Percentiles rank a stretch among this genome's conserved stretches.
Evolutionary conservation across 495 filamentous ascomycete genomes (phyloP).

Genomic region (Xylaria venustula): DNA sequence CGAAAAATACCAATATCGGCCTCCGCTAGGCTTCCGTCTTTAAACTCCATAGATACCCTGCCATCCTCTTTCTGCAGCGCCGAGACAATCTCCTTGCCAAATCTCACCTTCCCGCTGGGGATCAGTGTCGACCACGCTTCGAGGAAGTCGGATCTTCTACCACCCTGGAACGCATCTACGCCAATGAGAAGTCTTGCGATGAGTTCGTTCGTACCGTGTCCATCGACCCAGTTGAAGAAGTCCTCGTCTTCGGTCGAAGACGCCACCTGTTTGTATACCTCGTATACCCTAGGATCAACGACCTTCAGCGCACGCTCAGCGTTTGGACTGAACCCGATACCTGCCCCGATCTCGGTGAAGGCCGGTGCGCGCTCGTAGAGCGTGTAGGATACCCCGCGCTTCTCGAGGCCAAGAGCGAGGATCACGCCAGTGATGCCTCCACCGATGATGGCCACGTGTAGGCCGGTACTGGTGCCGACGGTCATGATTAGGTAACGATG

Average conservation of each 20-base stretch:
- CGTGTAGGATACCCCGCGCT: conserved; percentile 46
- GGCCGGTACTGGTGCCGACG: not conserved
- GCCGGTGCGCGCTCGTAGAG: conserved; percentile 56
- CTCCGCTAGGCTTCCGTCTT: conserved; percentile 30
- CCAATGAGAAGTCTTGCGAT: conserved; percentile 37
- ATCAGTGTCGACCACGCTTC: conserved; percentile 41
- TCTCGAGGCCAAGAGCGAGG: conserved; percentile 54
- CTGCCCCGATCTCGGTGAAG: conserved; percentile 59
- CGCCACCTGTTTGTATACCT: conserved; percentile 35
- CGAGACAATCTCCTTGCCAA: conserved; percentile 31
- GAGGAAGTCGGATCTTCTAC: conserved; percentile 40
- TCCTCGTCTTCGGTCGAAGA: conserved; percentile 37
- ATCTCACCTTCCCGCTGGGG: conserved; percentile 21
- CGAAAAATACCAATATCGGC: conserved; percentile 33
- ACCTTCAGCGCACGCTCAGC: conserved; percentile 53
- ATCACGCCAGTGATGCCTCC: conserved; percentile 60
- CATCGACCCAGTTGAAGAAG: conserved; percentile 46
- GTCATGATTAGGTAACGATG: not conserved
- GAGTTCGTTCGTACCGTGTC: conserved; percentile 27
- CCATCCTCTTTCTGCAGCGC: conserved; percentile 11
- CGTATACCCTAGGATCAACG: conserved; percentile 40
- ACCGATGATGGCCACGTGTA: conserved; percentile 57
- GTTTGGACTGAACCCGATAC: conserved; percentile 59
- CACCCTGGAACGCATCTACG: conserved; percentile 41
- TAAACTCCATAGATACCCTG: conserved; percentile 30